A percentile compares a stretch with the other conserved stretches of the same genome.
These are phyloP conservation scores for Populus ilicifolia DNA, from an alignment of 345 rosid genomes.

Conservation along the genomic window DNA sequence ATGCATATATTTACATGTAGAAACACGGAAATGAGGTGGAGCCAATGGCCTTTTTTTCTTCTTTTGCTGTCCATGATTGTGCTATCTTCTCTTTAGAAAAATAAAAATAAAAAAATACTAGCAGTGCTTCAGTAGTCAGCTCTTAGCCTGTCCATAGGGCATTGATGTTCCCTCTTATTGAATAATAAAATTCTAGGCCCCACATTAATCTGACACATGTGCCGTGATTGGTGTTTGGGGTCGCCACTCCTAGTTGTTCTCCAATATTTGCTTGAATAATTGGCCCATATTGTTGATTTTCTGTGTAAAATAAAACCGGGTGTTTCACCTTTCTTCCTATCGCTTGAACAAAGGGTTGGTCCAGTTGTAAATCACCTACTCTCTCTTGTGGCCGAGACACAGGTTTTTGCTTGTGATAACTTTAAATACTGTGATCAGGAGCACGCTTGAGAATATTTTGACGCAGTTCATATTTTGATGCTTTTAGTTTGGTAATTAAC, in stretches of 20 bases:
- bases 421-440: no score
- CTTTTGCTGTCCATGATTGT: conserved; percentile 8
- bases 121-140: neutral
- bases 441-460: no score
- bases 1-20: neutral
- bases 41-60: neutral
- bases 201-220: neutral
- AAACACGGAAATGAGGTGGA: neutral
- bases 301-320: no score
- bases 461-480: no score
- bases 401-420: no score
- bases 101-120: no score
- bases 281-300: neutral
- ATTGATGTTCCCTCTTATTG: neutral
- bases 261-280: neutral
- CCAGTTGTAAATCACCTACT: no score
- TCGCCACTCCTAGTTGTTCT: neutral
- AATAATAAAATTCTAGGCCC: neutral
- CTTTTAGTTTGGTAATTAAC: no score
- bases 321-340: neutral
- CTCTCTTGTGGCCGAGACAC: no score
- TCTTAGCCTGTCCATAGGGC: neutral
- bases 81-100: neutral
- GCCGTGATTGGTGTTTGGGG: conserved; percentile 1
- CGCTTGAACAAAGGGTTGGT: no score